These are phyloP conservation scores for Podospora tetraspora DNA, from an alignment of 495 filamentous ascomycete species.

Conservation along the genomic window DNA sequence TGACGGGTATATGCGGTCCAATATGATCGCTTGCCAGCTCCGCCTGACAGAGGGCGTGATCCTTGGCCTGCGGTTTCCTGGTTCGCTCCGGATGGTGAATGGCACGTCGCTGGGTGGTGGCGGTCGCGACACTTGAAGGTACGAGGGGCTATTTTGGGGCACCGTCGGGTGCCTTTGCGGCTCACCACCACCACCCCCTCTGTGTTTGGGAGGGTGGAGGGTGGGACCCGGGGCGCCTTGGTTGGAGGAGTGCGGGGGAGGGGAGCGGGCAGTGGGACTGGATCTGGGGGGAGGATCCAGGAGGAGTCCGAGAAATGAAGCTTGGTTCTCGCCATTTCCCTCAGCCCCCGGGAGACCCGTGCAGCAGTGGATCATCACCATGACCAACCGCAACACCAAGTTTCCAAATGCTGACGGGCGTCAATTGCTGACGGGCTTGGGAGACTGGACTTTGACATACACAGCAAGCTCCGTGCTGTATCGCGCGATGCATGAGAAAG, in stretches of 20 bases:
- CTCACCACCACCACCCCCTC: neutral
- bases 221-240: neutral
- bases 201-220: neutral
- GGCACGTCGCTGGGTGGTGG: neutral
- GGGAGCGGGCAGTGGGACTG: neutral
- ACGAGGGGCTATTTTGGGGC: neutral
- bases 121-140: neutral
- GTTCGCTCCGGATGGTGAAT: neutral
- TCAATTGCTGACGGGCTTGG: neutral
- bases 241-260: neutral
- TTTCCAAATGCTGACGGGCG: neutral
- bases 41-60: neutral
- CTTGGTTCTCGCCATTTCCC: neutral
- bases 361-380: neutral
- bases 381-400: neutral
- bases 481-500: neutral
- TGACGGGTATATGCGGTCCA: neutral
- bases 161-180: neutral
- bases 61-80: neutral
- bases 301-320: neutral
- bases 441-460: neutral
- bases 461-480: neutral
- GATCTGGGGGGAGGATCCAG: neutral
- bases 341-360: neutral
- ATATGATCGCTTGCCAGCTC: neutral